Conservation (phyloP, 768 basidiomycete genomes). For the Tulasnella sp. region DNA sequence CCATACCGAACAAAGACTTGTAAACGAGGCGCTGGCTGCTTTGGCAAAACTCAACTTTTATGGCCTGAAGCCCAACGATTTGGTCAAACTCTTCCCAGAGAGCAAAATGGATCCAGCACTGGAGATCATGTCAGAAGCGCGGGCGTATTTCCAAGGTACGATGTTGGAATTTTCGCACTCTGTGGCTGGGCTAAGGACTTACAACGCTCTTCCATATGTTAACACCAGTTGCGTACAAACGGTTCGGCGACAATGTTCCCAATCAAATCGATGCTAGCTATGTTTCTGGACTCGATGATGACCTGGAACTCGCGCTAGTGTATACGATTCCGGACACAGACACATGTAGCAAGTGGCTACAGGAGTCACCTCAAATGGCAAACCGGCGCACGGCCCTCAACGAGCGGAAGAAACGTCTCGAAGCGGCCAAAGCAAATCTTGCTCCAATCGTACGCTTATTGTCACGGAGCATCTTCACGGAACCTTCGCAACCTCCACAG, state of each 20-base stretch:
- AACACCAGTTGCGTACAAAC: constrained; percentile 54
- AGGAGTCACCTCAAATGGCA: constrained; percentile 49
- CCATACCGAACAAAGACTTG: too few species aligned
- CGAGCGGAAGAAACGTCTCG: not conserved
- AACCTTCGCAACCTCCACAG: not conserved
- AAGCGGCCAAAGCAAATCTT: not conserved
- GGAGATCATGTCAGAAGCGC: constrained; percentile 28
- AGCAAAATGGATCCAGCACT: constrained; percentile 17
- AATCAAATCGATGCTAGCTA: constrained; percentile 56
- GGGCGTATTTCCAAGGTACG: constrained; percentile 28
- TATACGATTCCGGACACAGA: constrained; percentile 46
- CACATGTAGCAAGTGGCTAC: constrained; percentile 53
- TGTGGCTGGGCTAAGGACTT: too few species aligned
- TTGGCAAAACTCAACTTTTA: too few species aligned
- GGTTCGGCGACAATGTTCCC: constrained; percentile 56
- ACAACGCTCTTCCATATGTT: constrained; percentile 33
- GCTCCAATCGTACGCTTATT: not conserved
- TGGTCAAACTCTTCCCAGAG: constrained; percentile 17
- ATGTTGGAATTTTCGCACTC: too few species aligned
- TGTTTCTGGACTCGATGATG: constrained; percentile 50
- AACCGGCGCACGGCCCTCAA: constrained; percentile 47
- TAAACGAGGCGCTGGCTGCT: too few species aligned
- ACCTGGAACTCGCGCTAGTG: constrained; percentile 46
- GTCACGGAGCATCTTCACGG: not conserved
- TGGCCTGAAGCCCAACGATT: not conserved